phyloP scores from a whole-genome alignment of 306 rosid genomes.

The Trifolium dubium region DNA sequence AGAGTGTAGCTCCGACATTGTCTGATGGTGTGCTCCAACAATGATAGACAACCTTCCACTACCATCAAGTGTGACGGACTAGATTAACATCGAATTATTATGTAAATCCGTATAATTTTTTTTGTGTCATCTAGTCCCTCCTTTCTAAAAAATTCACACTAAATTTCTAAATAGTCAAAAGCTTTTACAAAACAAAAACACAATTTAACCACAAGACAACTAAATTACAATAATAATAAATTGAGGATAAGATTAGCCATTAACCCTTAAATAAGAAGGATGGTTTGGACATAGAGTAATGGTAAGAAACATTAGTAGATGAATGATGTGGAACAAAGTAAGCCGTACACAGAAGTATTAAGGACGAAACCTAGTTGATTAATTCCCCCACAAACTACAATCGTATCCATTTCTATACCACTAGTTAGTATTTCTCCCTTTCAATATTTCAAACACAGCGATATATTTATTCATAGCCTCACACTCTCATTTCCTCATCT shows the following conservation, averaged over 20 bases:
- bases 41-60: too few relatives aligned
- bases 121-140: too few relatives aligned
- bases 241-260: neutral
- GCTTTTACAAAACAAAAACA: too few relatives aligned
- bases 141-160: too few relatives aligned
- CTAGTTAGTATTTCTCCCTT: neutral
- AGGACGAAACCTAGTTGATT: neutral
- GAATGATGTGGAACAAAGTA: neutral
- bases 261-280: neutral
- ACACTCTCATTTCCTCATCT: conserved; percentile 34
- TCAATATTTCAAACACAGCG: neutral
- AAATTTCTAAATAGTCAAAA: too few relatives aligned
- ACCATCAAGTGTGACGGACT: too few relatives aligned
- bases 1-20: too few relatives aligned
- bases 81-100: too few relatives aligned
- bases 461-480: conserved; percentile 45
- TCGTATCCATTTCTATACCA: conserved; percentile 34
- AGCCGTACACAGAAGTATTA: neutral
- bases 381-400: neutral
- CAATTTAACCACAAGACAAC: neutral
- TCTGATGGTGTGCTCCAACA: too few relatives aligned
- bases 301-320: neutral
- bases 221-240: neutral
- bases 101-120: too few relatives aligned
- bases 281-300: neutral